A percentile compares a stretch with the other conserved stretches of the same genome.
These are phyloP conservation scores for Solanum chmielewskii DNA, from an alignment of 257 asterid genomes.

Conservation along the genomic window DNA sequence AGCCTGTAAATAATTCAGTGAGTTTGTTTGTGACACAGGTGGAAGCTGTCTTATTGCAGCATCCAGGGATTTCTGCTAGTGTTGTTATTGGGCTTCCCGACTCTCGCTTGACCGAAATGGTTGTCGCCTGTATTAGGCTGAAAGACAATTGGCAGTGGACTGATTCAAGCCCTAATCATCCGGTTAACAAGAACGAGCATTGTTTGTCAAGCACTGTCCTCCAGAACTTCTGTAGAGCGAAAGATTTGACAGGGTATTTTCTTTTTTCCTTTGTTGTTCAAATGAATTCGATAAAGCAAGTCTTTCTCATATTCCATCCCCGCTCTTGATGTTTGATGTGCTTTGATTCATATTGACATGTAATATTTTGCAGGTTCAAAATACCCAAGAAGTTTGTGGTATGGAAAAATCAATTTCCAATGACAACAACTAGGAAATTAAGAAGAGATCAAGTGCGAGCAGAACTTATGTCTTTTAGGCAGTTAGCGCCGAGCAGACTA, in stretches of 20 bases:
- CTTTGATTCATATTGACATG: not conserved
- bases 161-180: constrained; percentile 18
- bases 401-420: constrained; percentile 58
- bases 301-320: not conserved
- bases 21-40: constrained; percentile 33
- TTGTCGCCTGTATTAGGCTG: constrained; percentile 48
- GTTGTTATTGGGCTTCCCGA: constrained; percentile 71
- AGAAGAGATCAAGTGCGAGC: constrained; percentile 58
- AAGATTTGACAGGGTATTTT: constrained; percentile 54
- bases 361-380: constrained; percentile 46
- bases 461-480: constrained; percentile 31
- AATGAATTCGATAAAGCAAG: not conserved
- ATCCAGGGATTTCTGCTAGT: constrained; percentile 49
- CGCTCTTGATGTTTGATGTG: not conserved
- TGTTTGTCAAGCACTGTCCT: constrained; percentile 45
- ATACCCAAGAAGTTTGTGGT: constrained; percentile 47
- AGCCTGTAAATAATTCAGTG: not conserved
- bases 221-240: constrained; percentile 49
- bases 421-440: constrained; percentile 71
- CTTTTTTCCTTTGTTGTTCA: not conserved
- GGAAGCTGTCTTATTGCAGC: constrained; percentile 56
- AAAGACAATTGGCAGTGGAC: constrained; percentile 64
- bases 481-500: constrained; percentile 40
- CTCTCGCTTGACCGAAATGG: constrained; percentile 60
- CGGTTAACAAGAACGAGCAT: constrained; percentile 9